Evolutionary conservation across 1,284 basidiomycete species (phyloP).

Genomic region (Melampsora larici-populina): DNA sequence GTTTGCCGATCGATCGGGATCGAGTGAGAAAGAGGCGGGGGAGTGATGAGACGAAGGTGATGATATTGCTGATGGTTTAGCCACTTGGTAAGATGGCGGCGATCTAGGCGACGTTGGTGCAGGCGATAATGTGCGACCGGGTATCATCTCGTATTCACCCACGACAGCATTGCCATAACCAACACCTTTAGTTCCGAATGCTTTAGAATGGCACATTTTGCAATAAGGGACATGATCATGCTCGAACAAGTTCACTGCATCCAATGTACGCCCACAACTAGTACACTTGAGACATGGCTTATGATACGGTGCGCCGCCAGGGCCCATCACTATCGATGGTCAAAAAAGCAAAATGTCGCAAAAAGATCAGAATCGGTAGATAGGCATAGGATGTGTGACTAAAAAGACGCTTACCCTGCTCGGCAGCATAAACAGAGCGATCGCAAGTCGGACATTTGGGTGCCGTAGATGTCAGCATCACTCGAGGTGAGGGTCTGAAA

Average conservation of each 20-base stretch:
- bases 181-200: conserved; percentile 52
- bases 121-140: background rate
- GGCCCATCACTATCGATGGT: conserved; percentile 48
- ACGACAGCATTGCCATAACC: conserved; percentile 51
- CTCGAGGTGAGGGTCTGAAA: too few relatives aligned
- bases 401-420: conserved; percentile 45
- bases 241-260: conserved; percentile 51
- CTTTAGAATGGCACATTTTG: conserved; percentile 52
- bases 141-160: conserved; percentile 7
- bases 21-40: background rate
- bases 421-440: conserved; percentile 51
- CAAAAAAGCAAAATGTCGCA: background rate
- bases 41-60: background rate
- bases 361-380: background rate
- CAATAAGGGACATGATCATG: conserved; percentile 53
- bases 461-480: conserved; percentile 35
- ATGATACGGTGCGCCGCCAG: conserved; percentile 51
- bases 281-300: conserved; percentile 52
- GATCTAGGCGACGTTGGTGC: background rate
- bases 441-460: conserved; percentile 52
- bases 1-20: background rate
- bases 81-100: background rate
- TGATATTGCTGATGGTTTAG: background rate
- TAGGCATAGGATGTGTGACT: background rate
- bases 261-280: conserved; percentile 52